These are phyloP conservation scores for Didymella exigua DNA, from an alignment of 2,329 filamentous ascomycete genomes.

Conservation along the genomic window DNA sequence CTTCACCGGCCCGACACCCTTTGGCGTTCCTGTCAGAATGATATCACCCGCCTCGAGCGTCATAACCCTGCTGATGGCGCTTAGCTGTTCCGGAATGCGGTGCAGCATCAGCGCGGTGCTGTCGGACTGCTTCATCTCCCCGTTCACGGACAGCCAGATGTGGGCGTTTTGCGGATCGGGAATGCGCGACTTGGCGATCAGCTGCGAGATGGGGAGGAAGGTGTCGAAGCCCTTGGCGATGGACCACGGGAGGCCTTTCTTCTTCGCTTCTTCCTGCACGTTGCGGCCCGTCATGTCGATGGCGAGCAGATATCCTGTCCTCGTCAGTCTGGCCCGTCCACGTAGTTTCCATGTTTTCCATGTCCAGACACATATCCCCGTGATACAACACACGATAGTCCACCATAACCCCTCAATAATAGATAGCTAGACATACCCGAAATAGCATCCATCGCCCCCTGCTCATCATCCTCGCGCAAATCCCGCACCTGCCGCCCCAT, in stretches of 20 bases:
- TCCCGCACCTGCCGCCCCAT: constrained; percentile 83
- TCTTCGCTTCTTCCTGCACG: constrained; percentile 94
- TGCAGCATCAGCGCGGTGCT: constrained; percentile 96
- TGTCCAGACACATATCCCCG: no score
- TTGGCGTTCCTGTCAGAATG: constrained; percentile 94
- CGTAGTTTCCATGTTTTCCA: no score
- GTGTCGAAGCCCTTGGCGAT: constrained; percentile 99
- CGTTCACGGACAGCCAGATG: constrained; percentile 84
- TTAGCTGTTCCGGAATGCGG: constrained; percentile 82
- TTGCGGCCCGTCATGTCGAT: constrained; percentile 99
- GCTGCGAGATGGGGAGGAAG: constrained; percentile 83
- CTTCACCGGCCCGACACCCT: constrained; percentile 86
- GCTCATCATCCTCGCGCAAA: constrained; percentile 72
- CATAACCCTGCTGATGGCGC: constrained; percentile 95
- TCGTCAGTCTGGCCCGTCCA: constrained; percentile 3
- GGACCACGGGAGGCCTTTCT: constrained; percentile 93
- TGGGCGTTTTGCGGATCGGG: constrained; percentile 87
- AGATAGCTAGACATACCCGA: constrained; percentile 61
- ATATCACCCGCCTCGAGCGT: constrained; percentile 90
- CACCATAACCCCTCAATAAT: neutral
- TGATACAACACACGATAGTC: no score
- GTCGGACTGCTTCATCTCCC: constrained; percentile 77
- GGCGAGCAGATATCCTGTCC: constrained; percentile 78
- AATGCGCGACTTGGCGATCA: constrained; percentile 80
- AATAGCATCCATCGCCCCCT: constrained; percentile 81